Base-by-base conservation (phyloP, 129 eudicot species). In the Calendula officinalis region DNA sequence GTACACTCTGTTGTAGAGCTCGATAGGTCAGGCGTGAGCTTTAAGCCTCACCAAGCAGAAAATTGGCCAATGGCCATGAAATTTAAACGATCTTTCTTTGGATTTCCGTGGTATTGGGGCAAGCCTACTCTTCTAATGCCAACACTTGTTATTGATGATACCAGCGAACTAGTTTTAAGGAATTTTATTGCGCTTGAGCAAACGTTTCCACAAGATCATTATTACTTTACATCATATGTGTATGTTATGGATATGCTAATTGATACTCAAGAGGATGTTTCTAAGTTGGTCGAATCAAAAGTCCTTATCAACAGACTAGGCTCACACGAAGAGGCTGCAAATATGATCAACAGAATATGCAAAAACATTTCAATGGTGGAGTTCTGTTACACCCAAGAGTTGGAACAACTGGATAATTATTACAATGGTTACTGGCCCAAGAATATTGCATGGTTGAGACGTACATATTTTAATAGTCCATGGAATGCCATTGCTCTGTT, bases 141-240 rank as follows among this genome's bases (percentile, higher is more conserved):
- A 10, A 34, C 8, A 34, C 4, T 69, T 36, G 7, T 2, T n/a
- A 55, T 44, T 6, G 5, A 42, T 0, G 38, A 50, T 0, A 6
- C 2, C 42, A 71, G 62, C 9, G 76, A 62, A 33, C 15, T 22
- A 10, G 13, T 71, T 17, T 44, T 71, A 12, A 51, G 76, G 51
- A 71, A 71, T 36, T 14, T 71, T 1, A 61, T 71, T 40, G 76
- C 56, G 8, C 62, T 22, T 5, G 76, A 71, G 62, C 76, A 71
- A 13, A 39, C 27, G 5, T 32, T 15, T 6, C 64, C 69, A 6
- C 2, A 49, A 7, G 13, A 4, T 50, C 34, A 30, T 4, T 2
- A 8, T 4, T 43, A 44, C 16, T n/a, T 68, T 16, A 43, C 74
- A 11, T 42, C 74, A 8, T 68, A 68, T 33, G 65, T 45, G 1